Evolutionary conservation across 768 basidiomycete species (phyloP).

Genomic region (Amanita pseudoporphyria): DNA sequence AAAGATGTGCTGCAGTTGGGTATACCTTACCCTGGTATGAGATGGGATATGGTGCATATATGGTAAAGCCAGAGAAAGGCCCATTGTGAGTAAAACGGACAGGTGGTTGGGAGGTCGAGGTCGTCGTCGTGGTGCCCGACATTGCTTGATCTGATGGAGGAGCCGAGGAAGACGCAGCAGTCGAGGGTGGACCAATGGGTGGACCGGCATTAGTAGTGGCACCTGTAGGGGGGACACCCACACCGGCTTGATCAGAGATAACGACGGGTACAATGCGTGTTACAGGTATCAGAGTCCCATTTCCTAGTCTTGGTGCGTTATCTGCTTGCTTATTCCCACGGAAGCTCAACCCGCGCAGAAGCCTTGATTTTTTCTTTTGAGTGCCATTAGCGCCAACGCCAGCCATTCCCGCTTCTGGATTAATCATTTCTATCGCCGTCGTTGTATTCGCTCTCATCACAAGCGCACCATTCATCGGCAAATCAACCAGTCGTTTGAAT

Average conservation of each 20-base stretch:
- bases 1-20: constrained; percentile 66
- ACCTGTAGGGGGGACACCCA: not conserved
- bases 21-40: constrained; percentile 44
- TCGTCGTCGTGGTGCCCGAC: not conserved
- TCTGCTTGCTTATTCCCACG: constrained; percentile 9
- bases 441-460: constrained; percentile 19
- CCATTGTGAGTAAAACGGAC: constrained; percentile 30
- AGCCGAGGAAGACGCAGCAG: constrained; percentile 7
- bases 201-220: constrained; percentile 6
- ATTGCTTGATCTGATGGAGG: not conserved
- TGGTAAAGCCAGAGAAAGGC: constrained; percentile 42
- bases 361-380: constrained; percentile 27
- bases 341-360: constrained; percentile 37
- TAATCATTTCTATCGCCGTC: constrained; percentile 10
- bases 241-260: not conserved
- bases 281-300: constrained; percentile 6
- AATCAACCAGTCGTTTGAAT: constrained; percentile 43
- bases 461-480: constrained; percentile 23
- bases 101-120: constrained; percentile 19
- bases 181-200: not conserved
- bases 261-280: constrained; percentile 2
- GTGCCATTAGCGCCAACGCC: constrained; percentile 11
- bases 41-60: constrained; percentile 57
- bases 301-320: constrained; percentile 1
- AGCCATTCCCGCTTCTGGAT: not conserved